Percentiles rank a stretch among this genome's conserved stretches.
phyloP scores from a whole-genome alignment of 495 filamentous ascomycete species.

The Penicillium salamii region DNA sequence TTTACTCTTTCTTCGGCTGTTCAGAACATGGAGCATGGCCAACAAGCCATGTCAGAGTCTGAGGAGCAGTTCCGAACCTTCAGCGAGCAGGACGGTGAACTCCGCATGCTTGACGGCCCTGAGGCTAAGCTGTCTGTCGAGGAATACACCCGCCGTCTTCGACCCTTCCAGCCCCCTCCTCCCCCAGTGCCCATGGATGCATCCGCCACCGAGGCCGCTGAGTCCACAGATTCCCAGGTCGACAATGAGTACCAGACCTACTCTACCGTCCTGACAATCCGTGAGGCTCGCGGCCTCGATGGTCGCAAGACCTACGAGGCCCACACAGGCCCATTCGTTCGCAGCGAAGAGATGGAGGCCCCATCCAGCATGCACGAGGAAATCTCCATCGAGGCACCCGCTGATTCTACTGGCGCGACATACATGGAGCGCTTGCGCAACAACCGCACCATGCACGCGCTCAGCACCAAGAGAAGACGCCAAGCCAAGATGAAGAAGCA shows the following conservation, averaged over 20 bases:
- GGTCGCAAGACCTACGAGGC: constrained; percentile 64
- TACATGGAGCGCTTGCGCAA: constrained; percentile 42
- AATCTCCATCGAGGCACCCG: constrained; percentile 34
- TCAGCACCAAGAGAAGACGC: constrained; percentile 84
- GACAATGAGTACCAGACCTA: constrained; percentile 54
- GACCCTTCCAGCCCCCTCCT: constrained; percentile 77
- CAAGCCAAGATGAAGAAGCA: constrained; percentile 99
- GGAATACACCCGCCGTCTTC: constrained; percentile 56
- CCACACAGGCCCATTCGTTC: constrained; percentile 40
- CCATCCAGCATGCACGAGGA: constrained; percentile 27
- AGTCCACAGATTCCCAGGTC: constrained; percentile 19
- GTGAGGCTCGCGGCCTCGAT: constrained; percentile 67
- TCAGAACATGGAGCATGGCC: constrained; percentile 61
- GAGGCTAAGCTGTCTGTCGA: constrained; percentile 47
- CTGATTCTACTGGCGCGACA: constrained; percentile 27
- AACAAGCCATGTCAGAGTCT: constrained; percentile 36
- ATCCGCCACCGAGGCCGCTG: constrained; percentile 14
- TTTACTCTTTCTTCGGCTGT: constrained; percentile 73
- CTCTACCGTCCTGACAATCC: constrained; percentile 77
- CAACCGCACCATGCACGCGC: constrained; percentile 51
- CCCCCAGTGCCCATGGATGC: constrained; percentile 57
- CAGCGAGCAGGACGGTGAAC: constrained; percentile 45
- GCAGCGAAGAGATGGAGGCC: constrained; percentile 32
- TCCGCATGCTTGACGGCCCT: constrained; percentile 43
- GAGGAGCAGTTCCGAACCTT: constrained; percentile 50